Evolutionary conservation across 2,329 filamentous ascomycete genomes (phyloP).

Genomic region (Cytospora leucostoma): DNA sequence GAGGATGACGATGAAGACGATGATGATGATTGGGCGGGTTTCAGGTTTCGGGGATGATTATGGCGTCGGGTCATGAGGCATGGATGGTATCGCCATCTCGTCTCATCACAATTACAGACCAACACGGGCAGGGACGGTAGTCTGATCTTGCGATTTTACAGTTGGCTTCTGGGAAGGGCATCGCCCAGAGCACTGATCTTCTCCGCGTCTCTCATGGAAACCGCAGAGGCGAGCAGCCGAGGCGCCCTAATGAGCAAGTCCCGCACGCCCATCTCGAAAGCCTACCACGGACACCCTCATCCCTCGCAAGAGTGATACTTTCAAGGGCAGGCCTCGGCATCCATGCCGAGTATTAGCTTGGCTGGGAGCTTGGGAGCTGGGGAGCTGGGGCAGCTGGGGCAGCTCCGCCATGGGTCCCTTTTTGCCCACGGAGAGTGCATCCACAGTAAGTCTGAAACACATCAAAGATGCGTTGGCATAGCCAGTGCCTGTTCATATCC

Average conservation of each 20-base stretch:
- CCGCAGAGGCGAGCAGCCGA: not conserved
- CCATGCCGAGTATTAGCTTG: not conserved
- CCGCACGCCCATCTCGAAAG: too few species aligned
- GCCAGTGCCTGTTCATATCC: not conserved
- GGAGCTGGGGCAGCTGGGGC: not conserved
- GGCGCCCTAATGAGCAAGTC: not conserved
- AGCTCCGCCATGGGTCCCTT: not conserved
- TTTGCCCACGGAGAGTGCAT: not conserved
- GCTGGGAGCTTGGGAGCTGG: not conserved
- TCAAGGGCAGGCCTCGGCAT: too few species aligned
- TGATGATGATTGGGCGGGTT: constrained; percentile 61
- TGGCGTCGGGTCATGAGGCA: not conserved
- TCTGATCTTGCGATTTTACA: constrained; percentile 1
- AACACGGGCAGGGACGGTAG: not conserved
- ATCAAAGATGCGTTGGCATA: not conserved
- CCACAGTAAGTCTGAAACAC: not conserved
- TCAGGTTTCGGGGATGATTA: constrained; percentile 50
- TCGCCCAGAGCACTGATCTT: constrained; percentile 2
- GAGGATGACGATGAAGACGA: constrained; percentile 48
- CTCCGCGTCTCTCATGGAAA: not conserved
- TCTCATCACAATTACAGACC: not conserved
- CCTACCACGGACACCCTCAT: not conserved
- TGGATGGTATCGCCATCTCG: constrained; percentile 4
- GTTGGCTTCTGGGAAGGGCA: constrained; percentile 6
- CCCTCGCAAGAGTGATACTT: not conserved